Percentiles rank a stretch among this genome's conserved stretches.
phyloP scores from a whole-genome alignment of 2,329 filamentous ascomycete species.

The Botrytis galanthina region DNA sequence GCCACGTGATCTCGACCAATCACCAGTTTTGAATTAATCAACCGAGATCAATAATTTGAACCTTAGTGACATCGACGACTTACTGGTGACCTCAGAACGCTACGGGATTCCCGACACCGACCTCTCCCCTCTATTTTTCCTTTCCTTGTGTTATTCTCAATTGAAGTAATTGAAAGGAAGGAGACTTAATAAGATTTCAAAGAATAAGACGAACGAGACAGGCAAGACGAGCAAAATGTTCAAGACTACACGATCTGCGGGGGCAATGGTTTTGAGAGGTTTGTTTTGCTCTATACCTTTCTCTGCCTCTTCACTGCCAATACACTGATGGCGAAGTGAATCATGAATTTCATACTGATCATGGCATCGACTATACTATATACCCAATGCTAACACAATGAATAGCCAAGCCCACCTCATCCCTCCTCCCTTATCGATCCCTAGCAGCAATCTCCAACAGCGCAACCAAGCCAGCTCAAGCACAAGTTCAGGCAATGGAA shows the following conservation, averaged over 20 bases:
- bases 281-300: constrained; percentile 26
- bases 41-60: constrained; percentile 17
- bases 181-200: neutral
- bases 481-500: constrained; percentile 31
- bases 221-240: constrained; percentile 39
- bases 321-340: neutral
- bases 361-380: neutral
- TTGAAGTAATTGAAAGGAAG: neutral
- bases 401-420: neutral
- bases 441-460: constrained; percentile 56
- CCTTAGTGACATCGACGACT: constrained; percentile 18
- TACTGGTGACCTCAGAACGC: neutral
- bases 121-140: neutral
- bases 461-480: constrained; percentile 60
- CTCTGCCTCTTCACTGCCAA: neutral
- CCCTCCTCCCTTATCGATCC: neutral
- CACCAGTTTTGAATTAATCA: constrained; percentile 19
- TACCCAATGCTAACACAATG: neutral
- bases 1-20: constrained; percentile 21
- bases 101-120: neutral
- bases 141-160: neutral
- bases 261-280: constrained; percentile 44
- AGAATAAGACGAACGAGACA: neutral
- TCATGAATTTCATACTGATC: neutral
- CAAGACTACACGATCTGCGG: constrained; percentile 43